Base-by-base conservation (phyloP, 495 filamentous ascomycete genomes). In the Aspergillus leporis region DNA sequence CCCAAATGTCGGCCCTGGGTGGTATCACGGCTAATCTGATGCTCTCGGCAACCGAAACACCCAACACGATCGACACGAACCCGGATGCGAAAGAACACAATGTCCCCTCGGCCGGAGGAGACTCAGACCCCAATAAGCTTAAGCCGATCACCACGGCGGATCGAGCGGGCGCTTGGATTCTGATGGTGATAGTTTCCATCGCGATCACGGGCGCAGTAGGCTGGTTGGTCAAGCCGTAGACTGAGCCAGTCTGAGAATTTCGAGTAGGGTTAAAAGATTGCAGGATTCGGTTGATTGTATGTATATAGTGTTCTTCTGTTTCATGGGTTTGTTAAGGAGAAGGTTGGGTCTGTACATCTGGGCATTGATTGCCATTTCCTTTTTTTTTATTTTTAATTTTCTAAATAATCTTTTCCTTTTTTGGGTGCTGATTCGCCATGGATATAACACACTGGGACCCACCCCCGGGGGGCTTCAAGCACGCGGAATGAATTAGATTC, bases 131-230 rank as follows among this genome's bases (percentile, higher is more conserved):
- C 8, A 60, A 53, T 34, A 43, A 70, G 36, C 21, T 53, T 36
- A 60, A 66, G 16, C 23, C 49, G 21, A 82, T 86, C 19, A 78
- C 77, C 1, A 77, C 72, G 5, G 78, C 72, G 5, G 87, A 89
- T 52, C 70, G 71, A 51, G 83, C 85, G 1, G 88, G 86, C 19
- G 86, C 86, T 31, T 86, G 84, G 10, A 86, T 90, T 50, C 47
- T 88, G 56, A 90, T 87, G 22, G 76, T 79, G 4, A 71, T 84
- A 16, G 74, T 89, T n/a, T 67, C 81, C 68, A 36, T 31, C 25
- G 61, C 60, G 13, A 64, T 76, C 70, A 62, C 74, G 56, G 67
- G 66, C 38, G 54, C 67, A 13, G 65, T 70, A 58, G 59, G 61
- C 18, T 74, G 66, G 60, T 66, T 69, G 56, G 53, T 60, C 13